Conservation (phyloP, 2,329 filamentous ascomycete genomes). For the Calonectria naviculata region DNA sequence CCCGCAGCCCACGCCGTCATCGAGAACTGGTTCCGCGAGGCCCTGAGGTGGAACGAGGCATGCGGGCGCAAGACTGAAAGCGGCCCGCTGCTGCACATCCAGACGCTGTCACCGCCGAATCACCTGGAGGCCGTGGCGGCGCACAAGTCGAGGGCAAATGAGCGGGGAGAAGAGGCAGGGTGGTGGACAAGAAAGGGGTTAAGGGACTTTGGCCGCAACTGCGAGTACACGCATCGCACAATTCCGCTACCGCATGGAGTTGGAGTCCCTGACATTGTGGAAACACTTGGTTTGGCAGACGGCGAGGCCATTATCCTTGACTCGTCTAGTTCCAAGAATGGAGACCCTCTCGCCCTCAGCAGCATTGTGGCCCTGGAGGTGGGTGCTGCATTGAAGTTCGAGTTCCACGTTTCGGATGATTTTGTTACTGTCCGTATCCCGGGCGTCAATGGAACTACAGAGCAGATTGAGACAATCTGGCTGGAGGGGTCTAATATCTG, state of each 20-base stretch:
- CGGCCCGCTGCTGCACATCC: constrained; percentile 29
- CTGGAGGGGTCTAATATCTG: constrained; percentile 54
- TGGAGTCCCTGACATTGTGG: constrained; percentile 65
- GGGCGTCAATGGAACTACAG: not conserved
- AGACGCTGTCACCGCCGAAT: constrained; percentile 39
- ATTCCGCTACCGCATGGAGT: constrained; percentile 58
- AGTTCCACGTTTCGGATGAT: constrained; percentile 64
- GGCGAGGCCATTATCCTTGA: constrained; percentile 68
- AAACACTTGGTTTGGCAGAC: constrained; percentile 54
- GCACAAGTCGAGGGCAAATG: constrained; percentile 12
- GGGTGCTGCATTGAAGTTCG: constrained; percentile 64
- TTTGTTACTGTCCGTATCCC: constrained; percentile 46
- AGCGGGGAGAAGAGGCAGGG: not conserved
- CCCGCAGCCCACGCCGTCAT: constrained; percentile 72
- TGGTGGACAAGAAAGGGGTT: constrained; percentile 29
- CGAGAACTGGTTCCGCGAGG: constrained; percentile 79
- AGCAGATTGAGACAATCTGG: constrained; percentile 28
- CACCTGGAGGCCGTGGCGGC: constrained; percentile 35
- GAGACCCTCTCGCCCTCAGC: constrained; percentile 61
- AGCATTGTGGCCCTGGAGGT: constrained; percentile 80
- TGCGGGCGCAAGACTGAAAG: constrained; percentile 27
- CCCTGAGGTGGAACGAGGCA: constrained; percentile 67
- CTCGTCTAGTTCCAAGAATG: constrained; percentile 65
- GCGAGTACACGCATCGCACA: constrained; percentile 51
- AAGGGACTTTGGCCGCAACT: constrained; percentile 24